phyloP scores from a whole-genome alignment of 1,139 yeast species.

The Saccharomyces hybrid region DNA sequence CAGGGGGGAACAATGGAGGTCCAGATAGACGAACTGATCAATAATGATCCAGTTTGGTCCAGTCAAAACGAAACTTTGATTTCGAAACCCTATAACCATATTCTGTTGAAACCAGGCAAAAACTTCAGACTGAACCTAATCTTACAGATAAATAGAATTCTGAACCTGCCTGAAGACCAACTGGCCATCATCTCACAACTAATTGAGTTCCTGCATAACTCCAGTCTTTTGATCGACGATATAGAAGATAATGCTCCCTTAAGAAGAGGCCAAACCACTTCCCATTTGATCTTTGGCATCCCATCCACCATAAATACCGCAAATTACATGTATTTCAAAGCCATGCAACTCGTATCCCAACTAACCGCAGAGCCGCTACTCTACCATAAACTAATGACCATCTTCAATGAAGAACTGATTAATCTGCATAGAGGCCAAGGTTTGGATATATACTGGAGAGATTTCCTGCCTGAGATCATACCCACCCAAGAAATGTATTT shows the following conservation, averaged over 20 bases:
- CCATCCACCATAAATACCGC: slow-evolving; percentile 80
- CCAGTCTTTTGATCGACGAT: slow-evolving; percentile 71
- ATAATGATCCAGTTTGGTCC: slow-evolving; percentile 18
- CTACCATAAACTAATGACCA: slow-evolving; percentile 30
- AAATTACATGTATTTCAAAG: slow-evolving; percentile 71
- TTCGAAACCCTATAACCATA: slow-evolving; percentile 43
- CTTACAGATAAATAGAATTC: slow-evolving; percentile 42
- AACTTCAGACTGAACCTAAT: slow-evolving; percentile 45
- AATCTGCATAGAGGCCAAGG: slow-evolving; percentile 87
- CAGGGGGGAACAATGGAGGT: slow-evolving; percentile 2
- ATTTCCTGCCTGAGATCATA: slow-evolving; percentile 39
- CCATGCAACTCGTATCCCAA: slow-evolving; percentile 37
- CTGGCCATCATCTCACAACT: slow-evolving; percentile 37
- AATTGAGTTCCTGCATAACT: slow-evolving; percentile 54
- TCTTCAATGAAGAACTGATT: slow-evolving; percentile 62
- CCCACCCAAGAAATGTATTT: slow-evolving; percentile 67
- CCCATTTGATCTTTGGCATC: slow-evolving; percentile 67
- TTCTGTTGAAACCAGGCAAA: slow-evolving; percentile 48
- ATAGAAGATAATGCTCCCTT: slow-evolving; percentile 69
- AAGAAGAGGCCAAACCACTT: slow-evolving; percentile 70
- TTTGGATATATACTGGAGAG: slow-evolving; percentile 82
- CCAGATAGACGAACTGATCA: slow-evolving; percentile 13
- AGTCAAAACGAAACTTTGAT: slow-evolving; percentile 16
- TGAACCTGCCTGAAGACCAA: slow-evolving; percentile 35
- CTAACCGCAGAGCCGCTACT: slow-evolving; percentile 11